Percentiles rank a stretch among this genome's conserved stretches.
Evolutionary conservation across 1,284 basidiomycete genomes (phyloP).

Genomic region (Neotropicomus parvogracilis): DNA sequence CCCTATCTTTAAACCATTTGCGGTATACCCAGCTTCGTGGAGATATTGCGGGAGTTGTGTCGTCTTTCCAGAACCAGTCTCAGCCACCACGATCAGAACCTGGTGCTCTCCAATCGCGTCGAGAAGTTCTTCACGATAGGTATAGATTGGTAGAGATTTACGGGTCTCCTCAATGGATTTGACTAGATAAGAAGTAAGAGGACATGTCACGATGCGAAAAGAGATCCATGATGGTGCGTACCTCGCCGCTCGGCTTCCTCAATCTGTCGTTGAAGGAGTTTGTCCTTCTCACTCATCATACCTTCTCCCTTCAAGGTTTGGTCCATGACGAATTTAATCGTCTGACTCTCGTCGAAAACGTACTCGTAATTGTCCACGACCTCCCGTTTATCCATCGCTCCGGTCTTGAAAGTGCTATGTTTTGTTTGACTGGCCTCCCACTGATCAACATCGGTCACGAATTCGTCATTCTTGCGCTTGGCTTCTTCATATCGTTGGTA

Average conservation of each 20-base stretch:
- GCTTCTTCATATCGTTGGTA: constrained; percentile 95
- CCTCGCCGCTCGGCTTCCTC: constrained; percentile 90
- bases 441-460: constrained; percentile 93
- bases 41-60: constrained; percentile 98
- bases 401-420: constrained; percentile 84
- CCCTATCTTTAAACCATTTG: constrained; percentile 85
- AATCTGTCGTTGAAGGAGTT: constrained; percentile 82
- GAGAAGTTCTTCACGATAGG: constrained; percentile 83
- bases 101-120: constrained; percentile 89
- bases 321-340: constrained; percentile 94
- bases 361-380: constrained; percentile 89
- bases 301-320: constrained; percentile 68
- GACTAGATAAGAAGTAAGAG: constrained; percentile 44
- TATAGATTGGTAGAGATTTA: constrained; percentile 87
- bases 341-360: constrained; percentile 97
- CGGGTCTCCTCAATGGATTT: constrained; percentile 87
- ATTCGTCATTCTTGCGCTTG: constrained; percentile 84
- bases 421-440: constrained; percentile 93
- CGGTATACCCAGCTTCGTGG: constrained; percentile 94
- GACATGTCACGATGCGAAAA: background rate
- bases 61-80: constrained; percentile 97
- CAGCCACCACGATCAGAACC: constrained; percentile 88
- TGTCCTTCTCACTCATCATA: constrained; percentile 80
- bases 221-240: constrained; percentile 36
- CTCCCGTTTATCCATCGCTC: constrained; percentile 85